phyloP scores from a whole-genome alignment of 1,284 basidiomycete genomes.

The Ustilago cynodontis region DNA sequence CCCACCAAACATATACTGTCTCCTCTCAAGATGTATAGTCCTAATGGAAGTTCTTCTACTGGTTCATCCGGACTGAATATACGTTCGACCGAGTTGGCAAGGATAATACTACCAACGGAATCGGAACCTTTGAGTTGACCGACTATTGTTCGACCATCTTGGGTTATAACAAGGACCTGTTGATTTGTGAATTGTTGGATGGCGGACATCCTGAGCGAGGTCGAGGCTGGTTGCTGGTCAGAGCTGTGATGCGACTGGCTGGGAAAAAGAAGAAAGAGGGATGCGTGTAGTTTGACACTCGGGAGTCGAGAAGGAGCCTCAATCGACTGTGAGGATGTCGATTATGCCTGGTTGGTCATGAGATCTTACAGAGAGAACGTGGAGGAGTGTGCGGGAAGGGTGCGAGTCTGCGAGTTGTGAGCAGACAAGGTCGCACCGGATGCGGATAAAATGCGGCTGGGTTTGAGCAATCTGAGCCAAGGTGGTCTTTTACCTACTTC shows the following conservation, averaged over 20 bases:
- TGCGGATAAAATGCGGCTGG: too few species aligned
- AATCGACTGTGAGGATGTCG: too few species aligned
- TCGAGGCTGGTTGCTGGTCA: too few species aligned
- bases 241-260: background rate
- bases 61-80: slow-evolving; percentile 77
- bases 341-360: too few species aligned
- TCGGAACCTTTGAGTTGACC: slow-evolving; percentile 64
- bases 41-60: slow-evolving; percentile 94
- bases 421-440: too few species aligned
- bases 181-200: slow-evolving; percentile 60
- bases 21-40: slow-evolving; percentile 94
- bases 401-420: too few species aligned
- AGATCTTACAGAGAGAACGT: too few species aligned
- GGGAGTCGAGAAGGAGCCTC: too few species aligned
- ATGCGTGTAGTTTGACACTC: background rate
- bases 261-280: background rate
- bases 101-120: slow-evolving; percentile 61
- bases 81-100: slow-evolving; percentile 61
- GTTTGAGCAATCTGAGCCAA: too few species aligned
- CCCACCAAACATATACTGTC: slow-evolving; percentile 95
- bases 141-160: slow-evolving; percentile 86
- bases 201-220: slow-evolving; percentile 26
- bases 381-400: too few species aligned
- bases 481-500: too few species aligned
- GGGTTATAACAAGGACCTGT: slow-evolving; percentile 86